A percentile compares a stretch with the other conserved stretches of the same genome.
Evolutionary conservation across 1,284 basidiomycete genomes (phyloP).

Genomic region (Fomitiporia mediterranea): DNA sequence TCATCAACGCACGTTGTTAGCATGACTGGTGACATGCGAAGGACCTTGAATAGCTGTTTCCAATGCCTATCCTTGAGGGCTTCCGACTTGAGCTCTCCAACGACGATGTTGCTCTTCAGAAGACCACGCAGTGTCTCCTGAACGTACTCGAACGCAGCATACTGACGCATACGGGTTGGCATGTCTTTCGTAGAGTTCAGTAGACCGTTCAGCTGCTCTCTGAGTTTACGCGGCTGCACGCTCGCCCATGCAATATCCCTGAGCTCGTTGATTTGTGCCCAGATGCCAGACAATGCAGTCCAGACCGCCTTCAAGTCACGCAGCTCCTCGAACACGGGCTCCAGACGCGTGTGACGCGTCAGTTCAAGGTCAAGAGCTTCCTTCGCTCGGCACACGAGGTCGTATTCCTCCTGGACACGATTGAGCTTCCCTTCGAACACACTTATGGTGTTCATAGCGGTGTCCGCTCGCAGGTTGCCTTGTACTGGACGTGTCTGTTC

Average conservation of each 20-base stretch:
- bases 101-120: conserved; percentile 85
- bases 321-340: conserved; percentile 92
- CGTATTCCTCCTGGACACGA: conserved; percentile 89
- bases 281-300: conserved; percentile 97
- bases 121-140: conserved; percentile 86
- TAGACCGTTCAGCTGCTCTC: conserved; percentile 89
- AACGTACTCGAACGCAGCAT: conserved; percentile 97
- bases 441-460: conserved; percentile 92
- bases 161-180: conserved; percentile 99
- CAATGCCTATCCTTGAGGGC: conserved; percentile 97
- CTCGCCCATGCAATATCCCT: conserved; percentile 89
- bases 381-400: conserved; percentile 91
- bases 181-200: conserved; percentile 93
- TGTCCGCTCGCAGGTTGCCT: conserved; percentile 92
- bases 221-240: conserved; percentile 90
- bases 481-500: conserved; percentile 94
- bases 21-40: conserved; percentile 65
- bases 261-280: conserved; percentile 90
- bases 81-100: conserved; percentile 94
- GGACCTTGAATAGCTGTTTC: conserved; percentile 95
- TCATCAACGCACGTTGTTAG: conserved; percentile 54
- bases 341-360: conserved; percentile 84
- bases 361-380: conserved; percentile 95
- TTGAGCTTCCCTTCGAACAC: conserved; percentile 89
- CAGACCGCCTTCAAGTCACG: conserved; percentile 97